Base-by-base conservation (phyloP, 2,329 filamentous ascomycete species). In the Westerdykella ornata region DNA sequence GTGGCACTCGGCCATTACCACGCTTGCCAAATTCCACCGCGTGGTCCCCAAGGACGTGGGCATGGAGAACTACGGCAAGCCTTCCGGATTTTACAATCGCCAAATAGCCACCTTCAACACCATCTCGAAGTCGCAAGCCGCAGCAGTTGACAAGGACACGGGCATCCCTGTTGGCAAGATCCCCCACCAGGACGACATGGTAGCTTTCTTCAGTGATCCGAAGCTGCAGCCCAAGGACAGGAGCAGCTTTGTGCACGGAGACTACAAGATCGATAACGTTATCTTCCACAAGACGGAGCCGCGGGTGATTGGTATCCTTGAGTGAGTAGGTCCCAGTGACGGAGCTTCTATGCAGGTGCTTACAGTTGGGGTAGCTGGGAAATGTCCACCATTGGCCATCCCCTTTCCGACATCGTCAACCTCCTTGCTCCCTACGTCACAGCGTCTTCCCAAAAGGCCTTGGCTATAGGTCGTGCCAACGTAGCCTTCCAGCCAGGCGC, bases 321-420 rank as follows among this genome's bases (percentile, higher is more conserved):
- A 98, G 77, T 84, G 66, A 62, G 77, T 68, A 4, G 26, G 34
- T 22, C n/a, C n/a, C 12, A 18, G 5, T 12, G 20, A 16, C 26
- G 20, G 11, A 46, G 18, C 30, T 20, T 34, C 14, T 36, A 19
- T 31, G 31, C 14, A 20, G 15, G 31, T 43, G 41, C 33, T 46
- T 17, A 47, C 42, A 7, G 36, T 14, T n/a, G 12, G 17, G 36
- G 5, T 43, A 57, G 56, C 70, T 96, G 89, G 89, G 92, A 97
- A 71, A 95, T 98, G 88, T 88, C 88, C 28, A 97, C 92, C 0
- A 82, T 96, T 41, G 92, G 92, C n/a, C 90, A 98, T 65, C 92
- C 92, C 1, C 77, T 97, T 16, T 90, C 85, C 5, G 92, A 98
- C 63, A 72, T 97, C 31, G 82, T 82, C 65, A 97, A 97, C 67